Percentiles rank a stretch among this genome's conserved stretches.
These are phyloP conservation scores for Fistulifera pelliculosa DNA, from an alignment of 108 stramenopile genomes.

Conservation along the genomic window DNA sequence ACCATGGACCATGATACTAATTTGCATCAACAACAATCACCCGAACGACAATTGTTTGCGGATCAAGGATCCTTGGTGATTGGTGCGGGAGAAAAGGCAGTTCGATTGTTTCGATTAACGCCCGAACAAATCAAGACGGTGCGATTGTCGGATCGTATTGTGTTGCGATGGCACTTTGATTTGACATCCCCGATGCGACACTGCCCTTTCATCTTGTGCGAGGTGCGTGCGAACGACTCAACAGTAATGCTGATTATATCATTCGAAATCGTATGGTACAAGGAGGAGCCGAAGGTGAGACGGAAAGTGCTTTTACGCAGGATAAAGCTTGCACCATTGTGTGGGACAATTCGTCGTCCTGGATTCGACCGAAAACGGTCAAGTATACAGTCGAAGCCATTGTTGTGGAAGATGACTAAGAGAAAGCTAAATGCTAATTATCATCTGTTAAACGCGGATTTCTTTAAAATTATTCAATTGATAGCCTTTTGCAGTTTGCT, in stretches of 20 bases:
- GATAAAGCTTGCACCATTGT: constrained; percentile 72
- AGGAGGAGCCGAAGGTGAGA: constrained; percentile 77
- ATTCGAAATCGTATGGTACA: constrained; percentile 44
- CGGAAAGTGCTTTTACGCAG: constrained; percentile 58
- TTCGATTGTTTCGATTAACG: constrained; percentile 35
- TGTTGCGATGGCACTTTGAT: constrained; percentile 85
- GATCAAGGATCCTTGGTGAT: constrained; percentile 69
- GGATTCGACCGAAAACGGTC: constrained; percentile 77
- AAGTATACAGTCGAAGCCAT: constrained; percentile 65
- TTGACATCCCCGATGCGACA: constrained; percentile 50
- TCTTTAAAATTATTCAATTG: too few relatives aligned
- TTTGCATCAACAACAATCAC: too few relatives aligned
- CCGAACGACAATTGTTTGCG: constrained; percentile 35
- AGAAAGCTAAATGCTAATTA: background rate
- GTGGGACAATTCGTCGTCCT: constrained; percentile 78
- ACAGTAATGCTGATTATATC: constrained; percentile 41
- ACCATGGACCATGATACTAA: too few relatives aligned
- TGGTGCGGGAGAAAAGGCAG: constrained; percentile 64
- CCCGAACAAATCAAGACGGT: constrained; percentile 28
- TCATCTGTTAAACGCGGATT: background rate
- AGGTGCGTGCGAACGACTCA: constrained; percentile 57
- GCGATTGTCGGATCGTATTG: constrained; percentile 36
- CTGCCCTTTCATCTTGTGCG: constrained; percentile 70
- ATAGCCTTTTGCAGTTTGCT: too few relatives aligned
- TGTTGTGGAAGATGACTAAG: constrained; percentile 3